Evolutionary conservation across 768 basidiomycete genomes (phyloP), one percentile per base, ranked within the genome.

Genomic region (Neoboletus magnificus): DNA sequence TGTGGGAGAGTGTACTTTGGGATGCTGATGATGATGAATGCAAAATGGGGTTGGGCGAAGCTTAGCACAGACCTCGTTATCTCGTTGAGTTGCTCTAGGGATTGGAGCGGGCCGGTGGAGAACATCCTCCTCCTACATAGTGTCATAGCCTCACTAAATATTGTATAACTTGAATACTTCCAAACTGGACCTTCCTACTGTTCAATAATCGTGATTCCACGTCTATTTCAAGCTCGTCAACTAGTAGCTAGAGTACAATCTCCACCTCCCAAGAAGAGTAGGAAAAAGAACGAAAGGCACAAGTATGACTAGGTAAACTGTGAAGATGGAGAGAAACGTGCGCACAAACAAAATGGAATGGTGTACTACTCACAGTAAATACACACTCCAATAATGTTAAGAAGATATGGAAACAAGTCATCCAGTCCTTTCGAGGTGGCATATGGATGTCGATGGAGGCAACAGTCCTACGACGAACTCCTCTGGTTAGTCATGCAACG

Each of bases 361-460:
- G 40, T 47, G 44, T 37, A 53, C 20, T 1, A 25, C 29, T 45
- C 37, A 43, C 33, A 20, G 22, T 46, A 43, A 41, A 41, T 54
- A 56, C 63, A 51, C 52, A 52, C 56, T 48, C 59, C 56, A 36
- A 64, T 61, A 71, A 71, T 59, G 56, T 71, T 70, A 62, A 51
- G 20, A 48, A 32, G 47, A 48, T 60, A 62, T 58, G 37, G 44
- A 56, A 56, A 63, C 49, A 63, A 48, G 52, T 44, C 59, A 48
- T 43, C 41, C 54, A 52, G 62, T 67, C 65, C 56, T 60, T 58
- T 39, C 10, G n/a, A 20, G 48, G 52, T 50, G 50, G 50, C 54
- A 55, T 60, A 57, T 60, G 10, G 54, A 52, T 58, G 44, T 46
- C 35, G 50, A 27, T 51, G 42, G 52, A 59, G 55, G 53, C 41